These are phyloP conservation scores for Ceriops decandra DNA, from an alignment of 345 rosid species.

Conservation along the genomic window DNA sequence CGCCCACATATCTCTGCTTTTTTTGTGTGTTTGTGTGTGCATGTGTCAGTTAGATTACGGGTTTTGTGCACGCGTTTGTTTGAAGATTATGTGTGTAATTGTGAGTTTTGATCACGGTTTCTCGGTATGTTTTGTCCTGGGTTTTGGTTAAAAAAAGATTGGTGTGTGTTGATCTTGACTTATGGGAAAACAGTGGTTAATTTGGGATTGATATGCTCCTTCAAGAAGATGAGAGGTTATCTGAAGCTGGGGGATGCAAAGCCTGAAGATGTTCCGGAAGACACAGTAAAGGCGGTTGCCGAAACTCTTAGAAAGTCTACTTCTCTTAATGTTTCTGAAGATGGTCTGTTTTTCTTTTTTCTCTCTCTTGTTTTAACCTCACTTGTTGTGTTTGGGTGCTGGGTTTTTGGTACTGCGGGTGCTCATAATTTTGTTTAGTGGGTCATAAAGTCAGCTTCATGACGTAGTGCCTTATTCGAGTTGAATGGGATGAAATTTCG, in stretches of 20 bases:
- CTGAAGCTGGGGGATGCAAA: conserved; percentile 57
- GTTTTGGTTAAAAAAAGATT: not conserved
- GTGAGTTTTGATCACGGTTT: not conserved
- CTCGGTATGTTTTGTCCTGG: not conserved
- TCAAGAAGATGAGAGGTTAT: conserved; percentile 82
- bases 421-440: too few species aligned
- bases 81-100: not conserved
- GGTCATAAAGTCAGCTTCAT: too few species aligned
- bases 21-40: not conserved
- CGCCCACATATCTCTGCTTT: not conserved
- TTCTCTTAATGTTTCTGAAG: conserved; percentile 77
- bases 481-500: too few species aligned
- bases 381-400: not conserved
- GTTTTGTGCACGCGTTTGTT: not conserved
- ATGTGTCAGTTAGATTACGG: not conserved
- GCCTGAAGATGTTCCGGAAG: conserved; percentile 73
- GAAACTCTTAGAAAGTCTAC: conserved; percentile 67
- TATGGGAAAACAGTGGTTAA: conserved; percentile 53
- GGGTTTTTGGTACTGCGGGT: too few species aligned
- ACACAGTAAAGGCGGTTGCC: conserved; percentile 70
- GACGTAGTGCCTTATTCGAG: too few species aligned
- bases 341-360: conserved; percentile 45
- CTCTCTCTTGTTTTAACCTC: not conserved
- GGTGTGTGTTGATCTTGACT: conserved; percentile 35
- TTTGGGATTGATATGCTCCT: conserved; percentile 86